phyloP scores from a whole-genome alignment of 768 basidiomycete species.

The Lactifluus echinatus region DNA sequence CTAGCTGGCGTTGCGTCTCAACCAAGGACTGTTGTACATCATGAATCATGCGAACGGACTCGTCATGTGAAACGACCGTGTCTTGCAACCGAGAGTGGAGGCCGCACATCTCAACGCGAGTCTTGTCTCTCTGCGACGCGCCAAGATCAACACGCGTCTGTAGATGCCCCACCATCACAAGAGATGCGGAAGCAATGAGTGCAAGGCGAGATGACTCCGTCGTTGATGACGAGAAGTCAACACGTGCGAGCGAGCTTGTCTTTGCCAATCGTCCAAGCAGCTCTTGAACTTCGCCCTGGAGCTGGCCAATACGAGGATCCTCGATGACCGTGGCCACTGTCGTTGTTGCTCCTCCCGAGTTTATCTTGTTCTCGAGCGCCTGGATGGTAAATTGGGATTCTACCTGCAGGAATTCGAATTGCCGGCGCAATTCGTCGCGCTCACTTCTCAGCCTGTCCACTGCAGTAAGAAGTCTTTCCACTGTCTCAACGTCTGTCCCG shows the following conservation, averaged over 20 bases:
- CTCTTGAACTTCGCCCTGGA: conserved; percentile 15
- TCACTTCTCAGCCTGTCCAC: conserved; percentile 61
- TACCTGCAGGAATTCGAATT: conserved; percentile 57
- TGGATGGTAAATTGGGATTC: conserved; percentile 61
- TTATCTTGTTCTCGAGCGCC: conserved; percentile 45
- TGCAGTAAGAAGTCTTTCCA: conserved; percentile 51
- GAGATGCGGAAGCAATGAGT: conserved; percentile 11
- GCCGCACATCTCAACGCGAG: not conserved
- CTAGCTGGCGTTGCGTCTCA: not conserved
- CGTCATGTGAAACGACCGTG: not conserved
- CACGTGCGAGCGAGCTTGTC: conserved; percentile 15
- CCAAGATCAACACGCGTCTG: conserved; percentile 12
- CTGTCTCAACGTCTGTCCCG: conserved; percentile 23
- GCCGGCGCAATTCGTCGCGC: conserved; percentile 51
- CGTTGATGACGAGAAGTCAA: not conserved
- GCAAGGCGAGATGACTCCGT: conserved; percentile 5
- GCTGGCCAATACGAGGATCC: conserved; percentile 13
- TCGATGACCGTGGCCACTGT: conserved; percentile 1
- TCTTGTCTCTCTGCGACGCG: not conserved
- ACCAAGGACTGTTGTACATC: conserved; percentile 1
- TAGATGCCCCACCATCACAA: conserved; percentile 21
- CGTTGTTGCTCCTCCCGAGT: conserved; percentile 22
- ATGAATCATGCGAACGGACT: not conserved
- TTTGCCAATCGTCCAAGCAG: conserved; percentile 11
- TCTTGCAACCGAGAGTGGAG: conserved; percentile 7